phyloP scores from a whole-genome alignment of 495 filamentous ascomycete species.

The Penicillium bovifimosum region DNA sequence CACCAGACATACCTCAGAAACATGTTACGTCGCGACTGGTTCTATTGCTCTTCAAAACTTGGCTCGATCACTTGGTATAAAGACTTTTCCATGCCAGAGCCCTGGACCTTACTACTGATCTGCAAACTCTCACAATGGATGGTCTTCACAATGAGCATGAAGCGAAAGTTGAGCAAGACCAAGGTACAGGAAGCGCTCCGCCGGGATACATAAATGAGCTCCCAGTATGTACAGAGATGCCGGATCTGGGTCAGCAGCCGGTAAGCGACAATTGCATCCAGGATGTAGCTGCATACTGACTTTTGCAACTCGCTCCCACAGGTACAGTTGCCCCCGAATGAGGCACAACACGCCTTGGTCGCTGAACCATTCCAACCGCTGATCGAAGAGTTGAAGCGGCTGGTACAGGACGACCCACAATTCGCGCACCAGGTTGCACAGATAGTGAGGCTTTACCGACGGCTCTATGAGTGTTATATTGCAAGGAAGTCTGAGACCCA shows the following conservation, averaged over 20 bases:
- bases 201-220: not conserved
- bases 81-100: not conserved
- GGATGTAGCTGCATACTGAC: not conserved
- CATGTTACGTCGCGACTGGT: too few species aligned
- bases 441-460: constrained; percentile 8
- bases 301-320: not conserved
- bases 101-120: not conserved
- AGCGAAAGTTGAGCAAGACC: not conserved
- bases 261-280: not conserved
- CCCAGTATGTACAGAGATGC: not conserved
- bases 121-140: not conserved
- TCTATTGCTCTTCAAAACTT: not conserved
- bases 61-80: not conserved
- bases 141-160: not conserved
- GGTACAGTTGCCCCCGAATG: not conserved
- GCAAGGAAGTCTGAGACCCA: constrained; percentile 5
- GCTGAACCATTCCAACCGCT: constrained; percentile 5
- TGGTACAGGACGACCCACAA: not conserved
- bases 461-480: constrained; percentile 7
- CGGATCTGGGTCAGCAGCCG: not conserved
- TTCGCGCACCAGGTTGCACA: constrained; percentile 5
- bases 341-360: not conserved
- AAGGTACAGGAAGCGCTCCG: not conserved
- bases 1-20: too few species aligned
- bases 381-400: constrained; percentile 1